These are phyloP conservation scores for Geopyxis carbonaria DNA, from an alignment of 495 filamentous ascomycete genomes.

Conservation along the genomic window DNA sequence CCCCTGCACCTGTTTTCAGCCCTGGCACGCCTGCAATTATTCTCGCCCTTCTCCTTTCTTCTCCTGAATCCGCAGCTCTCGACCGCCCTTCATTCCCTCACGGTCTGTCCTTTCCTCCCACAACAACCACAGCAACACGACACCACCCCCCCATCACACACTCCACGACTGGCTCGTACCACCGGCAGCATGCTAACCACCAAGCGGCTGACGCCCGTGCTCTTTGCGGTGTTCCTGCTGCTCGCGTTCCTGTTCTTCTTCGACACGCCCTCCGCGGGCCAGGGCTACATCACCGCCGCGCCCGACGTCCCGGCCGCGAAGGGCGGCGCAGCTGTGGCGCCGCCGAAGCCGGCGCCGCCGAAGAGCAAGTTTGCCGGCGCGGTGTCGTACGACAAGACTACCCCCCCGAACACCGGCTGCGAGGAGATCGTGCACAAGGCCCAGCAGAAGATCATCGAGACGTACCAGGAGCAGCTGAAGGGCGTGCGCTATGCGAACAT, in stretches of 20 bases:
- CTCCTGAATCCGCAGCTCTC: too few species aligned
- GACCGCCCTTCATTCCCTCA: too few species aligned
- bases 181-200: conserved; percentile 4
- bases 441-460: conserved; percentile 9
- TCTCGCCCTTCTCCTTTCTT: too few species aligned
- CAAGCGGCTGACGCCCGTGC: conserved; percentile 3
- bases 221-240: conserved; percentile 2
- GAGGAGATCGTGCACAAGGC: conserved; percentile 13
- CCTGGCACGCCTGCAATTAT: too few species aligned
- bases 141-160: too few species aligned
- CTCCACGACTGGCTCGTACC: too few species aligned
- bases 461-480: conserved; percentile 9
- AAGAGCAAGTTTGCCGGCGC: not conserved
- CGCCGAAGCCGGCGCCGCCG: not conserved
- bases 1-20: too few species aligned
- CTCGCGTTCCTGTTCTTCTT: conserved; percentile 1
- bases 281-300: not conserved
- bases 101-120: too few species aligned
- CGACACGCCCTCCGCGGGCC: not conserved
- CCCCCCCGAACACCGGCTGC: conserved; percentile 11
- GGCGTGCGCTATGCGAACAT: conserved; percentile 18
- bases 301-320: not conserved
- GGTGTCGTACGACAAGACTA: conserved; percentile 15
- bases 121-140: too few species aligned
- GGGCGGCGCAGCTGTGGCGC: not conserved